These are phyloP conservation scores for Hysterangium stoloniferum DNA, from an alignment of 768 basidiomycete species.

Conservation along the genomic window DNA sequence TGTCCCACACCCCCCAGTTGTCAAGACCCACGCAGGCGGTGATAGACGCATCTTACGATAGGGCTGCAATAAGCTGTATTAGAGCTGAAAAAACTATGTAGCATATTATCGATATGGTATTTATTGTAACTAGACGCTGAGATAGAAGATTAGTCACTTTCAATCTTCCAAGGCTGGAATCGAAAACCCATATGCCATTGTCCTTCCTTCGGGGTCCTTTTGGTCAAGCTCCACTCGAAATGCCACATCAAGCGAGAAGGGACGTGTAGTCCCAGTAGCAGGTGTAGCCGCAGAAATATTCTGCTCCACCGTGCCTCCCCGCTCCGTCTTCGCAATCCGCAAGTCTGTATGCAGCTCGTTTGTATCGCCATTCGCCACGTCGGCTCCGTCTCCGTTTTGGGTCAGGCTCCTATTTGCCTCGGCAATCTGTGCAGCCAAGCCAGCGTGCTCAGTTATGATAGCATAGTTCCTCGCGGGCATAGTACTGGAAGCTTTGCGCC, in stretches of 20 bases:
- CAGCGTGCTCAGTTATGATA: constrained; percentile 16
- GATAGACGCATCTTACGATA: no score
- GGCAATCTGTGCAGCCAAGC: background rate
- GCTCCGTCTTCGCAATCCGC: constrained; percentile 6
- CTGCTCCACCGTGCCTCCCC: constrained; percentile 6
- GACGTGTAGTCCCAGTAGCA: constrained; percentile 8
- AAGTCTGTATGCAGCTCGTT: constrained; percentile 4
- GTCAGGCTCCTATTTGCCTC: background rate
- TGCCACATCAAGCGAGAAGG: constrained; percentile 9
- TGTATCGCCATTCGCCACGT: background rate
- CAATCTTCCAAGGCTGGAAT: constrained; percentile 12
- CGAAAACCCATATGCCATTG: constrained; percentile 12
- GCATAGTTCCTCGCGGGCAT: constrained; percentile 14
- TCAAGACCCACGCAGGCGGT: no score
- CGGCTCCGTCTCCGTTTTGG: background rate
- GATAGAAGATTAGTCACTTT: no score
- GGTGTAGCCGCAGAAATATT: constrained; percentile 12
- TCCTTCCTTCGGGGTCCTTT: constrained; percentile 12
- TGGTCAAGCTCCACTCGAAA: constrained; percentile 14
- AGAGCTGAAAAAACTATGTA: no score
- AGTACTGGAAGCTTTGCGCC: constrained; percentile 7
- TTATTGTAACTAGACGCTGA: no score
- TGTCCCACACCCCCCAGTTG: no score
- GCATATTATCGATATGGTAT: no score
- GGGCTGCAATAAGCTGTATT: no score